Conservation (phyloP, 768 basidiomycete genomes). For the Xanthoconium stramineum region DNA sequence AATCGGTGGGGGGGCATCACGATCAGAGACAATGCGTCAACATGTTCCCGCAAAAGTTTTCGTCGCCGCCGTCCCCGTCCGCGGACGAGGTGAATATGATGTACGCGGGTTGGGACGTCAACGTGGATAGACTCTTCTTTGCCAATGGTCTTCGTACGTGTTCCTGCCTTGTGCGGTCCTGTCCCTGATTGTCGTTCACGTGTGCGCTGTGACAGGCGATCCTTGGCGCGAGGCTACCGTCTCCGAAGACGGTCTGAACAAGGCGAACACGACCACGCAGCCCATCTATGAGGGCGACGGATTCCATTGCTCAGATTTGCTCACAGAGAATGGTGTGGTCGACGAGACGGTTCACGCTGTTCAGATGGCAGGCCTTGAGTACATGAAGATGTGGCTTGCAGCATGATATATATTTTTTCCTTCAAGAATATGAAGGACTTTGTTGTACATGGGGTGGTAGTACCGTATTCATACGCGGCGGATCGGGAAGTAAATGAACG, state of each 20-base stretch:
- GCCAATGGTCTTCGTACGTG: constrained; percentile 62
- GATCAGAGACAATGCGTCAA: constrained; percentile 64
- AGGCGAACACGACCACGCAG: constrained; percentile 48
- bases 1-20: neutral
- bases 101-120: constrained; percentile 64
- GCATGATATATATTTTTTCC: no score
- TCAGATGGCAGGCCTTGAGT: constrained; percentile 48
- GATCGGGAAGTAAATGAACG: no score
- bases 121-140: constrained; percentile 59
- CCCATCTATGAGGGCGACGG: constrained; percentile 61
- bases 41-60: constrained; percentile 63
- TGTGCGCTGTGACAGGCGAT: constrained; percentile 50
- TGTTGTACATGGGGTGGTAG: no score
- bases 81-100: constrained; percentile 41
- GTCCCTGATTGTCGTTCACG: neutral
- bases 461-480: no score
- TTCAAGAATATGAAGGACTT: no score
- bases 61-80: constrained; percentile 42
- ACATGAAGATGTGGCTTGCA: constrained; percentile 51
- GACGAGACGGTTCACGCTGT: constrained; percentile 54
- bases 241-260: constrained; percentile 49
- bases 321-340: constrained; percentile 35
- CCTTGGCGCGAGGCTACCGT: constrained; percentile 72
- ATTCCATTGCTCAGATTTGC: constrained; percentile 67
- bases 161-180: neutral